A percentile compares a stretch with the other conserved stretches of the same genome.
phyloP scores from a whole-genome alignment of 345 rosid species.

The Hibiscus tridactylites region DNA sequence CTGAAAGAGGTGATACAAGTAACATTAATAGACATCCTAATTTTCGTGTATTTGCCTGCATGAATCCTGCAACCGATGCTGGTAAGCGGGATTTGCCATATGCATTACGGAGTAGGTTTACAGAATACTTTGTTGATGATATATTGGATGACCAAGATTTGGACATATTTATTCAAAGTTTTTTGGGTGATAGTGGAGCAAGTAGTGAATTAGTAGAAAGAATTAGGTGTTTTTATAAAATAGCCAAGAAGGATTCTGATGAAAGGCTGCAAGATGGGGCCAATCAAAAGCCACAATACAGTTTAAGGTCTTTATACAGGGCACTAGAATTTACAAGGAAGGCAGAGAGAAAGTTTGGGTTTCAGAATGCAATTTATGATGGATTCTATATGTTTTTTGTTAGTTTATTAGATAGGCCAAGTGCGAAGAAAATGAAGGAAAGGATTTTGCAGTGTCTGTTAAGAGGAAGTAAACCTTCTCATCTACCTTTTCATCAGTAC shows the following conservation, averaged over 20 bases:
- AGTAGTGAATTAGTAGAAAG: constrained; percentile 43
- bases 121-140: constrained; percentile 87
- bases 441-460: constrained; percentile 42
- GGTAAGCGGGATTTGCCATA: constrained; percentile 88
- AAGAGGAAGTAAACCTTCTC: constrained; percentile 36
- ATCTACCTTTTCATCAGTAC: constrained; percentile 36
- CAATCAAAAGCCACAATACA: constrained; percentile 92
- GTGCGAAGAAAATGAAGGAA: constrained; percentile 66
- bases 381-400: constrained; percentile 92
- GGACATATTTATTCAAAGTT: constrained; percentile 56
- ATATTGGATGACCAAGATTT: constrained; percentile 62
- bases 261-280: constrained; percentile 98
- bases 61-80: constrained; percentile 99
- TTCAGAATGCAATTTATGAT: constrained; percentile 67
- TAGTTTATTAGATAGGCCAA: constrained; percentile 66
- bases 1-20: constrained; percentile 86
- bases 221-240: constrained; percentile 64
- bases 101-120: constrained; percentile 72
- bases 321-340: constrained; percentile 71
- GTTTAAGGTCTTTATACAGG: constrained; percentile 90
- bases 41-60: constrained; percentile 86
- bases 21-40: constrained; percentile 59
- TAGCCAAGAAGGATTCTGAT: constrained; percentile 65
- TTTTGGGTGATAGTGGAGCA: constrained; percentile 49
- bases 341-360: constrained; percentile 50